These are phyloP conservation scores for Rhynchosporium graminicola DNA, from an alignment of 2,329 filamentous ascomycete genomes.

Conservation along the genomic window DNA sequence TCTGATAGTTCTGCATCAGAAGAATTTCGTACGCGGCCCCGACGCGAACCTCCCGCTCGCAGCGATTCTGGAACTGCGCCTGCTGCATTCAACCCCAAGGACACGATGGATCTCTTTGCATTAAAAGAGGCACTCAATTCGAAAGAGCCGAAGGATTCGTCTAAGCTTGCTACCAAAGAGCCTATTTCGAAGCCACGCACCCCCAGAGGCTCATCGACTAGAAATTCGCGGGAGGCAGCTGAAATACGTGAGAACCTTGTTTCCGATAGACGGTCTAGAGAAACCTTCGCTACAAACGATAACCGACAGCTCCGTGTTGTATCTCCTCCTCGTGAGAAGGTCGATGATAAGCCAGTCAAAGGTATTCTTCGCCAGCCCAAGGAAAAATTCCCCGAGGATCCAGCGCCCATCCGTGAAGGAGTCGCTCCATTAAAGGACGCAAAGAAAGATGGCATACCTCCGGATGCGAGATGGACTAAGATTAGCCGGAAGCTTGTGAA, in stretches of 20 bases:
- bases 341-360: conserved; percentile 70
- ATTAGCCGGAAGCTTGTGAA: conserved; percentile 88
- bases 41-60: conserved; percentile 24
- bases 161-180: conserved; percentile 26
- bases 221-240: conserved; percentile 31
- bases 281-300: conserved; percentile 29
- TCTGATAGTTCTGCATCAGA: conserved; percentile 36
- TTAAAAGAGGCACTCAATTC: conserved; percentile 38
- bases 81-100: conserved; percentile 40
- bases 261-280: conserved; percentile 29
- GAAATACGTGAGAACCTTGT: conserved; percentile 34
- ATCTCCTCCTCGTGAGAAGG: conserved; percentile 65
- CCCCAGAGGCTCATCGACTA: conserved; percentile 30
- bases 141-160: conserved; percentile 27
- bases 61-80: conserved; percentile 30
- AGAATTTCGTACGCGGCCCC: conserved; percentile 25
- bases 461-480: conserved; percentile 88
- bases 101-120: conserved; percentile 40
- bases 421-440: conserved; percentile 93
- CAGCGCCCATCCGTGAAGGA: conserved; percentile 80
- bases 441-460: conserved; percentile 72
- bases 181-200: conserved; percentile 19
- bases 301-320: conserved; percentile 57
- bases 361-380: conserved; percentile 85
- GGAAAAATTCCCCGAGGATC: conserved; percentile 82